phyloP scores from a whole-genome alignment of 2,329 filamentous ascomycete species.

The Samsoniella hepiali region DNA sequence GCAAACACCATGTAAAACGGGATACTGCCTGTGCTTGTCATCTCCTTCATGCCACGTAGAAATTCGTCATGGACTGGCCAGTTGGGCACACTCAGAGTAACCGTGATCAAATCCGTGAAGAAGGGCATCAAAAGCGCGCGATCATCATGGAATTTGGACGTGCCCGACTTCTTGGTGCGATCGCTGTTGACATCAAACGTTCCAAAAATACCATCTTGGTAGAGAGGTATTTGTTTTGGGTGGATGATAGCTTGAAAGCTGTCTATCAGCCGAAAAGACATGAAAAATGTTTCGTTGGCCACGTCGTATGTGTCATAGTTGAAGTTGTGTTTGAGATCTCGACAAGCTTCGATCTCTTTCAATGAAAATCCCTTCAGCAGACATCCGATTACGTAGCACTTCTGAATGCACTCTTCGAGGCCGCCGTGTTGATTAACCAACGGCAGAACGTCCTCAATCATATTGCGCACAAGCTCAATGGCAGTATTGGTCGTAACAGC shows the following conservation, averaged over 20 bases:
- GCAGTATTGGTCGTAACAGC: conserved; percentile 31
- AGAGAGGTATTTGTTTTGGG: conserved; percentile 20
- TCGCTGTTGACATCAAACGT: conserved; percentile 30
- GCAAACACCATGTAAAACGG: conserved; percentile 31
- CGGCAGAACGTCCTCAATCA: conserved; percentile 14
- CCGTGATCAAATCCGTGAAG: conserved; percentile 22
- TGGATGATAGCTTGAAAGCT: conserved; percentile 26
- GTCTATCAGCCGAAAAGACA: conserved; percentile 24
- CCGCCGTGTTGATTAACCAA: background rate
- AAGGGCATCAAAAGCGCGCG: conserved; percentile 31
- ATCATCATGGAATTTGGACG: conserved; percentile 34
- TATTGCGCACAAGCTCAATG: conserved; percentile 26
- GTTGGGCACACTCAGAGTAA: conserved; percentile 16
- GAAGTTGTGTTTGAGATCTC: conserved; percentile 27
- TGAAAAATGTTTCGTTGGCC: conserved; percentile 26
- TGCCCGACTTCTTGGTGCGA: conserved; percentile 27
- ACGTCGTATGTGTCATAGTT: conserved; percentile 25
- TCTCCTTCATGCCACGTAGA: conserved; percentile 27
- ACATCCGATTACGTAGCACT: background rate
- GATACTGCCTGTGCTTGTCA: conserved; percentile 28
- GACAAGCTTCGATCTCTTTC: background rate
- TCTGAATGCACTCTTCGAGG: background rate
- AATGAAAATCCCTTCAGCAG: background rate
- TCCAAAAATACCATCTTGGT: conserved; percentile 27
- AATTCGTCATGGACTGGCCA: conserved; percentile 31